Base-by-base conservation (phyloP, 2,329 filamentous ascomycete species). In the Rutstroemia sp. region DNA sequence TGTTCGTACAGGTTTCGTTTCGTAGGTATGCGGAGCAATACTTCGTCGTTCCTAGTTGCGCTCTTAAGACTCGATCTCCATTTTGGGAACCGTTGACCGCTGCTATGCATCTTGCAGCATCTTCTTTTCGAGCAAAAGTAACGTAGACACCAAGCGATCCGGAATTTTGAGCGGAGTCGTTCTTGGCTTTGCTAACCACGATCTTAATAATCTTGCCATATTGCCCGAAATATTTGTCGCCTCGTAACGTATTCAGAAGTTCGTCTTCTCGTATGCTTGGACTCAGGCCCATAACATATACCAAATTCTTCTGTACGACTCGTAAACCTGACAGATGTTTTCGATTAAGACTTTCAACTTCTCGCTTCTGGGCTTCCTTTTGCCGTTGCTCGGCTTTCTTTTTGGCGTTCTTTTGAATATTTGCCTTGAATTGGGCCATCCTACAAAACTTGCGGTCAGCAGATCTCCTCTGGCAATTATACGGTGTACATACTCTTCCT, bases 191-290 rank as follows among this genome's bases (percentile, higher is more conserved):
- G 77, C 92, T 97, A 63, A 99, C 95, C 54, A 96, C 95, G 56
- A 99, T 97, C 73, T 99, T 99, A 69, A 96, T 88, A 64, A 99
- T 99, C 69, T 92, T 94, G 65, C 94, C 94, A 70, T 99, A 99
- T 72, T 99, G 94, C 5, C 94, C 94, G 67, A 99, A 99, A 70
- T 96, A 99, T 67, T 96, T 88, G 49, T 85, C 84, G 60, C 92
- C 92, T 56, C 95, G 86, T 48, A 99, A 76, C 0, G 92, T 96
- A 71, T 92, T 89, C 48, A 97, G 80, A 3, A 99, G 78, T 65
- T 92, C 89, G 69, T 97, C 92, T 73, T 99, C 94, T 61, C 89
- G 87, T 60, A 95, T 89, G 36, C 87, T 92, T 12, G 94, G 94
- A 60, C 89, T 95, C 25, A 99, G 78, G 51, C 94, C 94, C 38